A percentile compares a stretch with the other conserved stretches of the same genome.
These are phyloP conservation scores for Fusarium sp. DNA, from an alignment of 2,329 filamentous ascomycete genomes.

Conservation along the genomic window DNA sequence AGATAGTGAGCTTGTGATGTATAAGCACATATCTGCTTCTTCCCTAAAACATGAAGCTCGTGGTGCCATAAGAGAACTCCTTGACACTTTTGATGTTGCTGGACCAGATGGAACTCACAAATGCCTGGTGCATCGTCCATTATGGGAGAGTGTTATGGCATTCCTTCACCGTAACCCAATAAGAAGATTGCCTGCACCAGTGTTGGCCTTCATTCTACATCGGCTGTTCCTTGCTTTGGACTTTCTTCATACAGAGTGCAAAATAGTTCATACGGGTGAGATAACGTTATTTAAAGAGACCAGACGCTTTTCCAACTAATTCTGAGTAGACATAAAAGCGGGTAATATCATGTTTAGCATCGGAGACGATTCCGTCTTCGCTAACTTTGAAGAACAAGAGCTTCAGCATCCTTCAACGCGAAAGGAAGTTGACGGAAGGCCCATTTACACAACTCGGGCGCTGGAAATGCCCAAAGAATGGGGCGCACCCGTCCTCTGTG, in stretches of 20 bases:
- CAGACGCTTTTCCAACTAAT: conserved; percentile 20
- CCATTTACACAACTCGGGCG: conserved; percentile 56
- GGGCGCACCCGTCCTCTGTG: conserved; percentile 57
- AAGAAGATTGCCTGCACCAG: conserved; percentile 48
- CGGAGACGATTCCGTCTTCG: conserved; percentile 53
- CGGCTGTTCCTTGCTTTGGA: conserved; percentile 58
- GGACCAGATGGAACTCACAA: conserved; percentile 51
- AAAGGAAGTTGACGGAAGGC: conserved; percentile 55
- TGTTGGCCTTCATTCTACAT: conserved; percentile 52
- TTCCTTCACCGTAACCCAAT: conserved; percentile 56
- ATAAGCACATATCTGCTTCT: conserved; percentile 51
- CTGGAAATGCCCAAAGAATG: conserved; percentile 49
- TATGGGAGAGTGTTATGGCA: conserved; percentile 55
- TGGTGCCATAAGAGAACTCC: conserved; percentile 46
- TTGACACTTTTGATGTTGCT: conserved; percentile 53
- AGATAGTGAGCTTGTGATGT: conserved; percentile 56
- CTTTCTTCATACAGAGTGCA: conserved; percentile 59
- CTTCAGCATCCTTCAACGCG: conserved; percentile 53
- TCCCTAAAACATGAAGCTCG: conserved; percentile 48
- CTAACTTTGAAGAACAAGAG: conserved; percentile 54
- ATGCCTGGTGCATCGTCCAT: conserved; percentile 54
- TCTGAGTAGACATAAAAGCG: conserved; percentile 55
- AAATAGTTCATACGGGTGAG: conserved; percentile 59
- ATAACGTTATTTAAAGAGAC: neutral
- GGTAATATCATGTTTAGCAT: conserved; percentile 60